phyloP scores from a whole-genome alignment of 1,139 yeast species.

The Yamadazyma triangularis region DNA sequence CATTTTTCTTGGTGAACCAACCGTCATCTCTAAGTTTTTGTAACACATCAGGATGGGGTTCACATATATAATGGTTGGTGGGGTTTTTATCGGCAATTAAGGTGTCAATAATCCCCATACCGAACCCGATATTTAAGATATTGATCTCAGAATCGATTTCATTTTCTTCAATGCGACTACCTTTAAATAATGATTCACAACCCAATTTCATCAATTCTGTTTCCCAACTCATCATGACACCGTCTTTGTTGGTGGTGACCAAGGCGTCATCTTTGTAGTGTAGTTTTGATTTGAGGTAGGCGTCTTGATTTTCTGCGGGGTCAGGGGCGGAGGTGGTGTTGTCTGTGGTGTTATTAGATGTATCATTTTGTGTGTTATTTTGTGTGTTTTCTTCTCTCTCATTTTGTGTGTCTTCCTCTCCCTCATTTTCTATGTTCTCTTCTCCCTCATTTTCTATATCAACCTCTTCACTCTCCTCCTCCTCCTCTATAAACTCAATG shows the following conservation, averaged over 20 bases:
- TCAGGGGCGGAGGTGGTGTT: too few relatives aligned
- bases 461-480: conserved; percentile 14
- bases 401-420: conserved; percentile 13
- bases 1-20: conserved; percentile 76
- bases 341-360: too few relatives aligned
- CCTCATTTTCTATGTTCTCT: conserved; percentile 6
- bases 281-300: conserved; percentile 63
- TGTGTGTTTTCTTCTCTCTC: conserved; percentile 8
- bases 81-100: conserved; percentile 63
- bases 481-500: conserved; percentile 33
- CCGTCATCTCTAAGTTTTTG: conserved; percentile 66
- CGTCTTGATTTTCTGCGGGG: conserved; percentile 60
- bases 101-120: conserved; percentile 91
- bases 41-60: conserved; percentile 92
- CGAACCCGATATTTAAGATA: conserved; percentile 85
- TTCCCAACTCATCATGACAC: conserved; percentile 99
- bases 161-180: conserved; percentile 17
- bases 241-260: conserved; percentile 73
- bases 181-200: conserved; percentile 59
- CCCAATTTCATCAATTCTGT: conserved; percentile 75
- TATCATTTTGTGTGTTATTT: too few relatives aligned
- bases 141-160: conserved; percentile 36
- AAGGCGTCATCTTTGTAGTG: conserved; percentile 70
- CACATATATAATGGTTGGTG: conserved; percentile 77
- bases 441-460: conserved; percentile 7